Percentiles rank a stretch among this genome's conserved stretches.
phyloP scores from a whole-genome alignment of 1,284 basidiomycete genomes.

The Melampsora occidentalis region DNA sequence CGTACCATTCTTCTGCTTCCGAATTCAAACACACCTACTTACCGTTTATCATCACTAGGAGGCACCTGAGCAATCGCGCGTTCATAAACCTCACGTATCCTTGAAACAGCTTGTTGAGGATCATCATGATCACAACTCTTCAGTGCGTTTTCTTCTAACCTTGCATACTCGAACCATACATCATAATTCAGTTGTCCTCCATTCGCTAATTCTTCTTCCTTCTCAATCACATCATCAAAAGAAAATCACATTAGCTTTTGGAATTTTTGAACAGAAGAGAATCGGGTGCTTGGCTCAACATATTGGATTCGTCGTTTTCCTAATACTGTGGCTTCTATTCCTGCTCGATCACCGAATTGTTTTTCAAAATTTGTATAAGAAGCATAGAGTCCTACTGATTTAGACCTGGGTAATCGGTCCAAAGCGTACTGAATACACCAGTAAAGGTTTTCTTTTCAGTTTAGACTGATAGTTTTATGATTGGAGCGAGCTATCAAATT shows the following conservation, averaged over 20 bases:
- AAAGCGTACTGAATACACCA: conserved; percentile 71
- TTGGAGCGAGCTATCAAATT: background rate
- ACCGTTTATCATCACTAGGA: conserved; percentile 78
- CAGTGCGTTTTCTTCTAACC: conserved; percentile 85
- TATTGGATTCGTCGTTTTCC: conserved; percentile 97
- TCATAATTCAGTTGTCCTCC: conserved; percentile 88
- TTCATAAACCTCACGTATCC: conserved; percentile 91
- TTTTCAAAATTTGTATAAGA: conserved; percentile 97
- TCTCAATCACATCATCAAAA: conserved; percentile 8
- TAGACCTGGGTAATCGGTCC: conserved; percentile 81
- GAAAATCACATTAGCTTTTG: background rate
- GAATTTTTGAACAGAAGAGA: background rate
- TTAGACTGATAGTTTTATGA: background rate
- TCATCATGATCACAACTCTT: conserved; percentile 73
- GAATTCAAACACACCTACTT: conserved; percentile 43
- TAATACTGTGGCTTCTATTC: conserved; percentile 87
- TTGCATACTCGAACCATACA: conserved; percentile 94
- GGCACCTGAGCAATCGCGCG: conserved; percentile 94
- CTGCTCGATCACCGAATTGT: conserved; percentile 83
- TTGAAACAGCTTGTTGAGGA: conserved; percentile 58
- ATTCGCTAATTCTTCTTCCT: conserved; percentile 76
- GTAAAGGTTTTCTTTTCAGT: background rate
- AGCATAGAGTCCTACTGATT: conserved; percentile 77
- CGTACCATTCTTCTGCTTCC: background rate
- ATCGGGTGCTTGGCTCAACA: conserved; percentile 55